These are phyloP conservation scores for Verruconis gallopava DNA, from an alignment of 2,329 filamentous ascomycete species.

Conservation along the genomic window DNA sequence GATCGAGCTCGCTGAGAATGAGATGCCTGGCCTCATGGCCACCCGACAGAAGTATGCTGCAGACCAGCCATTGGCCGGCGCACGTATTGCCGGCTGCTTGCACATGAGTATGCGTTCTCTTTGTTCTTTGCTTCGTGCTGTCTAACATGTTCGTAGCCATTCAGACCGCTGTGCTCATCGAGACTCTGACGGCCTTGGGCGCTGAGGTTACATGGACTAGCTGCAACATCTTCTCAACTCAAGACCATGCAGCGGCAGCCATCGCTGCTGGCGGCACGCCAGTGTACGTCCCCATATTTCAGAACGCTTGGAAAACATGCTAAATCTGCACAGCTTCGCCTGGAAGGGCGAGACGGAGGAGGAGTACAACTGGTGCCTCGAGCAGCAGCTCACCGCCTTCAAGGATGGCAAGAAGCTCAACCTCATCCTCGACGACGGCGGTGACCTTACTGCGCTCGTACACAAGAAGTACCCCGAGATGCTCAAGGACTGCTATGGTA, in stretches of 20 bases:
- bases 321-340: slow-evolving; percentile 39
- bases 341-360: slow-evolving; percentile 95
- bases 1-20: slow-evolving; percentile 86
- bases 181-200: slow-evolving; percentile 88
- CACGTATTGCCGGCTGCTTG: slow-evolving; percentile 92
- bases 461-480: slow-evolving; percentile 97
- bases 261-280: slow-evolving; percentile 89
- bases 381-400: slow-evolving; percentile 96
- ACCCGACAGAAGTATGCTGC: slow-evolving; percentile 81
- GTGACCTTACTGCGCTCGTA: slow-evolving; percentile 90
- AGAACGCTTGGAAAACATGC: slow-evolving; percentile 41
- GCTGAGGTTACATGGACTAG: slow-evolving; percentile 98
- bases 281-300: slow-evolving; percentile 46
- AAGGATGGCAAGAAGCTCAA: slow-evolving; percentile 94
- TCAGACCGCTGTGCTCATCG: slow-evolving; percentile 97
- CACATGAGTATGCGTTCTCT: slow-evolving; percentile 64
- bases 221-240: slow-evolving; percentile 99
- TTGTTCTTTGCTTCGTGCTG: not conserved
- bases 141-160: slow-evolving; percentile 46
- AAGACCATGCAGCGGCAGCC: slow-evolving; percentile 95
- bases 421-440: slow-evolving; percentile 97
- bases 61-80: slow-evolving; percentile 88
- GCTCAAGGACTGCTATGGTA: slow-evolving; percentile 96
- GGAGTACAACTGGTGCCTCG: slow-evolving; percentile 99
- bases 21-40: slow-evolving; percentile 95